Conservation (phyloP, 2,329 filamentous ascomycete species). For the Magnaporthiopsis rhizophila region DNA sequence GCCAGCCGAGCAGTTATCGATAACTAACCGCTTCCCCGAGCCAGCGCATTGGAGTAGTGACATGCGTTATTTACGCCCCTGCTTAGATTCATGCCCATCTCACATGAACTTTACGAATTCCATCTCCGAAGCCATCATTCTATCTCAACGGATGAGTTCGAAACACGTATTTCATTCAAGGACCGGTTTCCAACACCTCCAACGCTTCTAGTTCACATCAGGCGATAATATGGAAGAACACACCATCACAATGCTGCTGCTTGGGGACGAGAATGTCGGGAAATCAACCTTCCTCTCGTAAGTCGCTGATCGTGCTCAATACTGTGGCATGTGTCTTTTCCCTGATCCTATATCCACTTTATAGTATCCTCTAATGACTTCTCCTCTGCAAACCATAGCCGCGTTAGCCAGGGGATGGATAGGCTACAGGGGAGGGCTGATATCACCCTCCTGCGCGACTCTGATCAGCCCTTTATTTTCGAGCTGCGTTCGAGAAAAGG, state of each 20-base stretch:
- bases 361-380: neutral
- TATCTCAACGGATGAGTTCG: neutral
- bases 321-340: conserved; percentile 6
- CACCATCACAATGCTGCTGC: conserved; percentile 43
- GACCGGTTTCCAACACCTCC: neutral
- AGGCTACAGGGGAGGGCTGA: conserved; percentile 22
- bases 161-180: too few relatives aligned
- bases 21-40: neutral
- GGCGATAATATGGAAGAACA: conserved; percentile 34
- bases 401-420: conserved; percentile 37
- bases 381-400: conserved; percentile 19
- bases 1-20: neutral
- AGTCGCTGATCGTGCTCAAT: conserved; percentile 21
- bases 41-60: neutral
- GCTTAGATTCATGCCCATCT: neutral
- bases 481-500: conserved; percentile 39
- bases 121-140: neutral
- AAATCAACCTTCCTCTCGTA: conserved; percentile 57
- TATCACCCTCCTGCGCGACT: conserved; percentile 45
- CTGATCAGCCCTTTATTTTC: conserved; percentile 54
- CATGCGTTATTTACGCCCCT: neutral
- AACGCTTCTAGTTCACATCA: neutral
- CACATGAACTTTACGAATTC: neutral
- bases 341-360: neutral
- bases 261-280: conserved; percentile 52